Conservation (phyloP, 1,139 yeast species). For the Arxiozyma heterogenica region DNA sequence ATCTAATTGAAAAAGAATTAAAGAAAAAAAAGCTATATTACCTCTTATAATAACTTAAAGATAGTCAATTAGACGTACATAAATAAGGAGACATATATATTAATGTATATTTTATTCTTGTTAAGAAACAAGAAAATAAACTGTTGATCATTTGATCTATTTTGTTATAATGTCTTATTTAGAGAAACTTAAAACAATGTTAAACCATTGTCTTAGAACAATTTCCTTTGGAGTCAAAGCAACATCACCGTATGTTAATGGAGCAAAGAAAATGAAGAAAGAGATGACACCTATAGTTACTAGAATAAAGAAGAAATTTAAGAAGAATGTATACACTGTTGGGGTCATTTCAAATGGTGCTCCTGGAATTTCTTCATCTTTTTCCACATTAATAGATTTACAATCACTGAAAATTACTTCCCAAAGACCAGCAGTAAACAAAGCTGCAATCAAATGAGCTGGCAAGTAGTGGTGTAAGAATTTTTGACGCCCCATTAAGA, state of each 20-base stretch:
- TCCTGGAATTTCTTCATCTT: constrained; percentile 26
- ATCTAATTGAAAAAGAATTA: background rate
- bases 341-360: constrained; percentile 19
- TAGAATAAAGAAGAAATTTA: constrained; percentile 33
- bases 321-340: constrained; percentile 23
- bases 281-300: constrained; percentile 44
- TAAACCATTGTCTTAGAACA: constrained; percentile 67
- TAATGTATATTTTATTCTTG: background rate
- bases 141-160: no score
- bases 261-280: constrained; percentile 69
- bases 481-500: constrained; percentile 84
- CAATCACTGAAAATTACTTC: constrained; percentile 72
- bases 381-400: constrained; percentile 28
- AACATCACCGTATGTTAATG: constrained; percentile 77
- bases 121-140: background rate
- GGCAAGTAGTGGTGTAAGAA: constrained; percentile 94
- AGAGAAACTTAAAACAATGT: constrained; percentile 55
- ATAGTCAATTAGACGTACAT: background rate
- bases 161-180: background rate
- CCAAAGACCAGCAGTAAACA: constrained; percentile 71
- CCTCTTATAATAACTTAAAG: background rate
- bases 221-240: constrained; percentile 57
- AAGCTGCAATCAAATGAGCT: constrained; percentile 84
- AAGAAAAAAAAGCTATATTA: background rate
- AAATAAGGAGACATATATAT: background rate